Percentiles rank a stretch among this genome's conserved stretches.
Evolutionary conservation across 2,329 filamentous ascomycete species (phyloP).

Genomic region (Pseudogymnoascus sp.): DNA sequence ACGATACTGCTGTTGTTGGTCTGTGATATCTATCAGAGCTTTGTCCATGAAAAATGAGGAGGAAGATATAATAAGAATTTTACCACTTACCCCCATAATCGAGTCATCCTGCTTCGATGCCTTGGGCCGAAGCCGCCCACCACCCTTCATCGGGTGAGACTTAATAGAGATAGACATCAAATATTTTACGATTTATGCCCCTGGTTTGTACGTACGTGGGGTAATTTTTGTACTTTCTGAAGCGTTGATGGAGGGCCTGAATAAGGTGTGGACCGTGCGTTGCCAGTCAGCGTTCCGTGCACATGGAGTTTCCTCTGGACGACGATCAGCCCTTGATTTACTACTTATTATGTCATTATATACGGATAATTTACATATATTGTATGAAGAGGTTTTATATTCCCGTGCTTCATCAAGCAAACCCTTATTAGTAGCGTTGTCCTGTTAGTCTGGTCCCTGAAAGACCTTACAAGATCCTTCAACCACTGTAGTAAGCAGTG

Average conservation of each 20-base stretch:
- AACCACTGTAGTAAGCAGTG: background rate
- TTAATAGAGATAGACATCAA: background rate
- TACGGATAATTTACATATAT: background rate
- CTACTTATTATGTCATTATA: background rate
- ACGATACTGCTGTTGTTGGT: slow-evolving; percentile 91
- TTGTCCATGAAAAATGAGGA: background rate
- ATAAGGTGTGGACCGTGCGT: slow-evolving; percentile 12
- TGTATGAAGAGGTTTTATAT: background rate
- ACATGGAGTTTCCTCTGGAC: background rate
- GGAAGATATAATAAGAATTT: background rate
- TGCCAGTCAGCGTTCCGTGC: background rate
- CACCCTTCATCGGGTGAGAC: background rate
- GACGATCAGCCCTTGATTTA: background rate
- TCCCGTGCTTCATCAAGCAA: background rate
- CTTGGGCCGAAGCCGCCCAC: slow-evolving; percentile 20
- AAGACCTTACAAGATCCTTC: background rate
- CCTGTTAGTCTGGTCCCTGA: background rate
- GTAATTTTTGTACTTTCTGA: background rate
- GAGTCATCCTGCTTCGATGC: slow-evolving; percentile 42
- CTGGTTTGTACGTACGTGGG: background rate
- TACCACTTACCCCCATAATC: slow-evolving; percentile 48
- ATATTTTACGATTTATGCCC: background rate
- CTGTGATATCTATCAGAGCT: slow-evolving; percentile 33
- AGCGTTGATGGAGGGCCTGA: background rate
- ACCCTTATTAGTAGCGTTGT: background rate